phyloP scores from a whole-genome alignment of 108 stramenopile genomes.

The Conticribra guillardii region DNA sequence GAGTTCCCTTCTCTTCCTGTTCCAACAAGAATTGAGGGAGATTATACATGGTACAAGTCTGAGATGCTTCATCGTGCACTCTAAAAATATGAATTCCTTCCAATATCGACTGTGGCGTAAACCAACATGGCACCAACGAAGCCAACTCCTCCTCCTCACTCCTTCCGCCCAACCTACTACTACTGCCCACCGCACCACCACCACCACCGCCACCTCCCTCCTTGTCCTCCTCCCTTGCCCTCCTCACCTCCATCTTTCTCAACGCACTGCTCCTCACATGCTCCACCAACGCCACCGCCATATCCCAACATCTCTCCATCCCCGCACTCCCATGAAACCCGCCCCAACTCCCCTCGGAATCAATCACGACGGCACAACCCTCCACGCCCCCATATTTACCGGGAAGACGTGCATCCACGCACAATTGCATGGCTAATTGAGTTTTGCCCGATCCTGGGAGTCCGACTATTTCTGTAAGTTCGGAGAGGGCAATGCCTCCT shows the following conservation, averaged over 20 bases:
- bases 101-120: slow-evolving; percentile 66
- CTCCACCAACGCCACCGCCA: slow-evolving; percentile 73
- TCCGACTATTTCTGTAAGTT: slow-evolving; percentile 92
- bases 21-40: slow-evolving; percentile 57
- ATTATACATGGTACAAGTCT: slow-evolving; percentile 77
- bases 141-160: background rate
- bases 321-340: no score
- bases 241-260: slow-evolving; percentile 38
- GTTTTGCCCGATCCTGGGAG: slow-evolving; percentile 95
- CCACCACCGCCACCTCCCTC: background rate
- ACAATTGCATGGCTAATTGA: slow-evolving; percentile 93
- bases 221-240: slow-evolving; percentile 4
- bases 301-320: slow-evolving; percentile 74
- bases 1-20: slow-evolving; percentile 37
- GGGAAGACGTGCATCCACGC: slow-evolving; percentile 87
- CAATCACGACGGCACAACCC: slow-evolving; percentile 87
- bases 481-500: slow-evolving; percentile 83
- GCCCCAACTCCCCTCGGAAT: slow-evolving; percentile 93
- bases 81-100: slow-evolving; percentile 91
- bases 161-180: background rate
- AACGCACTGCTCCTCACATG: slow-evolving; percentile 56
- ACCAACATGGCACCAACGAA: slow-evolving; percentile 42
- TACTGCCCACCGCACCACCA: no score
- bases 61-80: slow-evolving; percentile 87
- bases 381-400: slow-evolving; percentile 82